These are phyloP conservation scores for Fusarium fujikuroi DNA, from an alignment of 2,329 filamentous ascomycete species.

Conservation along the genomic window DNA sequence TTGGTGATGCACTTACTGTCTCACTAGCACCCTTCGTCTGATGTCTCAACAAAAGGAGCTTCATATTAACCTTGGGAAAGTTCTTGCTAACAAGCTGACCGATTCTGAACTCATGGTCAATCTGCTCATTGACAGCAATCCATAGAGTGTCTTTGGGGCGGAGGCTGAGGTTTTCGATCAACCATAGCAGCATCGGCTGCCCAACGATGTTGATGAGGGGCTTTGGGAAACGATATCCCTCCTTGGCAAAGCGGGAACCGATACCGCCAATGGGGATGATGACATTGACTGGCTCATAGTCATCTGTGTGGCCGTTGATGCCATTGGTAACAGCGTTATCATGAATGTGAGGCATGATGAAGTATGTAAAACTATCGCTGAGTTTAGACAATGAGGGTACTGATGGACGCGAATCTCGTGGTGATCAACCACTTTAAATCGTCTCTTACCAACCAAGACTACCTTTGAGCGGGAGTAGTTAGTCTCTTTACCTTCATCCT, in stretches of 20 bases:
- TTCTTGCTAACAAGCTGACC: neutral
- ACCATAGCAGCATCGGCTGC: neutral
- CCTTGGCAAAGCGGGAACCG: neutral
- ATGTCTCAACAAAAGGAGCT: neutral
- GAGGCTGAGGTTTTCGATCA: neutral
- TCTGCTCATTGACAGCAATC: conserved; percentile 1
- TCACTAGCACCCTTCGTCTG: neutral
- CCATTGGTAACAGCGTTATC: neutral
- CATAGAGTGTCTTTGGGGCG: neutral
- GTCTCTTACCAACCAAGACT: neutral
- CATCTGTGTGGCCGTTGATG: neutral
- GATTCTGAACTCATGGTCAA: conserved; percentile 1
- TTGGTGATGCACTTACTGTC: neutral
- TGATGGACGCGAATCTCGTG: neutral
- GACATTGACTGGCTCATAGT: neutral
- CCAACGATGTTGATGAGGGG: neutral
- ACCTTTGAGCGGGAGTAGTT: neutral
- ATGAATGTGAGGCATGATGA: neutral
- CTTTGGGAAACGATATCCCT: neutral
- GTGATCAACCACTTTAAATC: neutral
- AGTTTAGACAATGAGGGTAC: neutral
- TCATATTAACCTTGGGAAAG: neutral
- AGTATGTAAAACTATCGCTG: neutral
- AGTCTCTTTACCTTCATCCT: neutral
- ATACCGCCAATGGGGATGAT: neutral